phyloP scores from a whole-genome alignment of 768 basidiomycete genomes.

The Rhodosporidiobolus odoratus region DNA sequence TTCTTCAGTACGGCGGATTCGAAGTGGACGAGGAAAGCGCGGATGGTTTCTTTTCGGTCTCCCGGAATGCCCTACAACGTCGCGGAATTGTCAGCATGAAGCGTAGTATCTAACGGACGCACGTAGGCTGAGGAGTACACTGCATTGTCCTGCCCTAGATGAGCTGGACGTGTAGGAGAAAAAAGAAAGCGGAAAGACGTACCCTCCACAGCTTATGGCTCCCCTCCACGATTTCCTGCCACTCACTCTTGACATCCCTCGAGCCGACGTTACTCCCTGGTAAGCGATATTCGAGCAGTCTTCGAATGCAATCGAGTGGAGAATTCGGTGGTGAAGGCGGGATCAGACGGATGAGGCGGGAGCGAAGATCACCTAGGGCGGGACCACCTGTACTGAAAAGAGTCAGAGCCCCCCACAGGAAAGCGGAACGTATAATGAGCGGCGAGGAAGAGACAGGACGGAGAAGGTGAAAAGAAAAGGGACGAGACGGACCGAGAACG shows the following conservation, averaged over 20 bases:
- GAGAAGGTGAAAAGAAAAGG: background rate
- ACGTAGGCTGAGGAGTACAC: no score
- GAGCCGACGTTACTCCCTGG: conserved; percentile 60
- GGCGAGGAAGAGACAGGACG: background rate
- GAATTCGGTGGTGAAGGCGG: background rate
- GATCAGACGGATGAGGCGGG: conserved; percentile 35
- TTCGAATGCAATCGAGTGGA: conserved; percentile 62
- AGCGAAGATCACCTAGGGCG: conserved; percentile 34
- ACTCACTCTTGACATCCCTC: conserved; percentile 74
- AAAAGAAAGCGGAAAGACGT: conserved; percentile 49
- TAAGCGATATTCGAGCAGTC: conserved; percentile 72
- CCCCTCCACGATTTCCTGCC: conserved; percentile 70
- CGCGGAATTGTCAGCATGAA: background rate
- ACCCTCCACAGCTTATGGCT: conserved; percentile 71
- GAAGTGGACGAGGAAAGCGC: conserved; percentile 88
- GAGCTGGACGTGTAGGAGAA: conserved; percentile 46
- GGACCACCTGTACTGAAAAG: conserved; percentile 14
- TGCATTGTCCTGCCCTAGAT: no score
- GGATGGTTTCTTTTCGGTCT: conserved; percentile 34
- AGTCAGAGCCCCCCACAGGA: background rate
- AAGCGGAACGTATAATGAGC: no score
- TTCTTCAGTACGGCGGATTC: conserved; percentile 62
- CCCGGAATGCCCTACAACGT: conserved; percentile 66
- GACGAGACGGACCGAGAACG: conserved; percentile 12
- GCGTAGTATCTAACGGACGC: no score